Evolutionary conservation across 306 rosid species (phyloP), one percentile per base, ranked within the genome.

Genomic region (Datisca glomerata): DNA sequence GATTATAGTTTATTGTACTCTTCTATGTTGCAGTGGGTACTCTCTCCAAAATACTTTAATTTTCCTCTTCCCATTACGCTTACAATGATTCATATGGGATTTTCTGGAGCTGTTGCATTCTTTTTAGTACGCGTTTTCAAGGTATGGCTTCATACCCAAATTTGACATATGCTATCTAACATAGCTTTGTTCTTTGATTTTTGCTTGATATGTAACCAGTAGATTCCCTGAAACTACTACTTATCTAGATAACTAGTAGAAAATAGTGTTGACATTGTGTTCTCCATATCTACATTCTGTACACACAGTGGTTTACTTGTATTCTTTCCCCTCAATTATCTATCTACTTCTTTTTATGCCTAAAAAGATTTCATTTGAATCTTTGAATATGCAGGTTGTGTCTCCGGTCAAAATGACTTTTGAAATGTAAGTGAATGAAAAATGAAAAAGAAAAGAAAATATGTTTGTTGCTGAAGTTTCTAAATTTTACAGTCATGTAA

Each of bases 31-130:
- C 81, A 91, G 98, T 91, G 98, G 96, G 96, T 91, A 45, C 70
- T 91, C 24, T 91, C 98, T 72, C 81, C 96, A 8, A 91, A 71
- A 47, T 78, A 84, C 73, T 91, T 84, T 58, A 78, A 91, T 64
- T 91, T 80, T 62, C 96, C 98, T 15, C 64, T 78, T 37, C 98
- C 98, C 32, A 84, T 91, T 23, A 66, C 96, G 12, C 94, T 91
- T 27, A 91, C 98, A 45, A 82, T 86, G 96, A 86, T 86, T 67
- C 96, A 86, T 53, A 86, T 86, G 96, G 83, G 72, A 11, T 86
- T 91, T 75, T 84, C 98, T 63, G 98, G 92, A 42, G 55, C 62
- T 5, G 96, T 91, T 18, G 92, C 98, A 33, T 91, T 91, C 68
- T 46, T 80, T 3, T 94, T 91, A 32, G 91, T 91, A 44, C 76